Evolutionary conservation across 2,329 filamentous ascomycete genomes (phyloP).

Genomic region (Byssoonygena ceratinophila): DNA sequence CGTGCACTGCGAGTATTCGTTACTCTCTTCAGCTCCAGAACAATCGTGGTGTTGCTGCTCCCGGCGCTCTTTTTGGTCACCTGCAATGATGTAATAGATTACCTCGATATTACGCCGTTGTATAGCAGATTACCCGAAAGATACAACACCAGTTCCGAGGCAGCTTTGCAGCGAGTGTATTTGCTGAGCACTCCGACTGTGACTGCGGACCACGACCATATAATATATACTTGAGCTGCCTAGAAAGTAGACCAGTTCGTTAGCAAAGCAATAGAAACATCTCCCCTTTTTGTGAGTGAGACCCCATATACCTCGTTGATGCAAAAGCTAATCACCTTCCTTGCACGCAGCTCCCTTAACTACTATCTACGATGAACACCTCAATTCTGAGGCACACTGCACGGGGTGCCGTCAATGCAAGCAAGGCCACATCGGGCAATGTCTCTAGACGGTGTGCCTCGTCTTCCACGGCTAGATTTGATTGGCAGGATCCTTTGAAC

Average conservation of each 20-base stretch:
- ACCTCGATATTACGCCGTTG: slow-evolving; percentile 5
- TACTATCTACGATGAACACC: too few relatives aligned
- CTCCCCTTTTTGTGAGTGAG: not conserved
- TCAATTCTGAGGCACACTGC: slow-evolving; percentile 9
- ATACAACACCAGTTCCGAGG: slow-evolving; percentile 4
- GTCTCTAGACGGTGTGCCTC: slow-evolving; percentile 8
- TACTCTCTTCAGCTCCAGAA: too few relatives aligned
- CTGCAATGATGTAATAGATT: not conserved
- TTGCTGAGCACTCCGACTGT: not conserved
- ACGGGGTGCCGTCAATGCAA: slow-evolving; percentile 5
- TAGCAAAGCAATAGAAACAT: not conserved
- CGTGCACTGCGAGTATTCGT: too few relatives aligned
- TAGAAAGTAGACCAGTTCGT: not conserved
- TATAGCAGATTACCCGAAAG: slow-evolving; percentile 8
- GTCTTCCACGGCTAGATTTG: slow-evolving; percentile 44
- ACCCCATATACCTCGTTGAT: not conserved
- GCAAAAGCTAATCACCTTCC: not conserved
- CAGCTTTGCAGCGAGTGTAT: not conserved
- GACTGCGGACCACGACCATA: too few relatives aligned
- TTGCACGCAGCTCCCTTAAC: not conserved
- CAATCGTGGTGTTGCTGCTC: too few relatives aligned
- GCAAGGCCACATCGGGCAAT: slow-evolving; percentile 1
- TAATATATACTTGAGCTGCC: not conserved
- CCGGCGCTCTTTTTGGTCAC: too few relatives aligned
- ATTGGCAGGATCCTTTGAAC: slow-evolving; percentile 84